Evolutionary conservation across 306 rosid species (phyloP), one percentile per base, ranked within the genome.

Genomic region (Hylodesmum podocarpum): DNA sequence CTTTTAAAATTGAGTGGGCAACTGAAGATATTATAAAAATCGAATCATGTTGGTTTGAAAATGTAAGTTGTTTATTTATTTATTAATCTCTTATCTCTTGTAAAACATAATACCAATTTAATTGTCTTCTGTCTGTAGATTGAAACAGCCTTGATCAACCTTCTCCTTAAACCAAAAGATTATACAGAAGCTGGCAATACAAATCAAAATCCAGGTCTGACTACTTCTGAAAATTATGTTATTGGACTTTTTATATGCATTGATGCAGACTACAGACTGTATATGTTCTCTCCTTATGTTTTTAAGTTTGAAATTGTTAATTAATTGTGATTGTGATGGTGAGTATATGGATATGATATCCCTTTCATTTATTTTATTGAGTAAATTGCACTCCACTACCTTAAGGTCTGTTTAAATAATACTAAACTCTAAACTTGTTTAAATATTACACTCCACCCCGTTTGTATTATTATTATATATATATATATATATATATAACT

Each of bases 171-270:
- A 62, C 61, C 92, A 59, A 86, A 75, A 67, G 78, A 72, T 78
- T 82, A 41, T 76, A 54, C 21, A 63, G 87, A 76, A 71, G 58
- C 74, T 77, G 87, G 80, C 82, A 83, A 69, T 78, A 76, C 72
- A 74, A 43, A 84, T 76, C 80, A 70, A 28, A 82, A 70, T 51
- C 71, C 89, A 88, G 97, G 97, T 92, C 22, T 19, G 79, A 59
- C 80, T 76, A 29, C 65, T 62, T 77, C 41, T 68, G 39, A 12
- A 57, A 70, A 24, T 66, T 53, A 66, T 57, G 34, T 63, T 10
- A 11, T 22, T 13, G 21, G 22, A 68, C 11, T 59, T 77, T 3
- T 39, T 36, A 8, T 49, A 6, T 41, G 49, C 2, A 22, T 41
- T 27, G 9, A 33, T 62, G 10, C 25, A 3, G 25, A 67, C 40